phyloP scores from a whole-genome alignment of 306 rosid genomes.

The Fragaria nilgerrensis region DNA sequence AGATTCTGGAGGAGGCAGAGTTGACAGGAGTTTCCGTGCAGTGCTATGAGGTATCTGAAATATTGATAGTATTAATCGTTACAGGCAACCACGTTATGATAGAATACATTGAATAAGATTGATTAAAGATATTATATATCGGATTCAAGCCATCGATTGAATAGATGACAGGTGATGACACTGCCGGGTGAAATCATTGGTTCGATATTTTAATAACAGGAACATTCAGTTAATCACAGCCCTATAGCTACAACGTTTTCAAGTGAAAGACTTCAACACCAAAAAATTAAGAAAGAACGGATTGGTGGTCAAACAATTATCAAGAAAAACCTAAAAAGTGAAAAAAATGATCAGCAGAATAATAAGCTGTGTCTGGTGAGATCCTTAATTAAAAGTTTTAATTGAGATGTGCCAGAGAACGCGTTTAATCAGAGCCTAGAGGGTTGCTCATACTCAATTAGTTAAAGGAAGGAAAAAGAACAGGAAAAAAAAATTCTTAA shows the following conservation, averaged over 20 bases:
- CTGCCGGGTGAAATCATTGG: not conserved
- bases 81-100: not conserved
- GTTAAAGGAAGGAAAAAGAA: not conserved
- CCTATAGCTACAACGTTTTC: not conserved
- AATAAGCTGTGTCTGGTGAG: not conserved
- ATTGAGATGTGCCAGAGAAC: not conserved
- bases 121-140: not conserved
- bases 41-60: conserved; percentile 70
- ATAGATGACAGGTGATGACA: not conserved
- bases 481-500: not conserved
- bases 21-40: conserved; percentile 69
- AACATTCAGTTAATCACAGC: not conserved
- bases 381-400: not conserved
- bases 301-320: not conserved
- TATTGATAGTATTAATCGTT: conserved; percentile 24
- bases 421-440: not conserved
- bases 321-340: not conserved
- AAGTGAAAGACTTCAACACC: not conserved
- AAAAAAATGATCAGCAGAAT: not conserved
- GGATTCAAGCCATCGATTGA: not conserved
- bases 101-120: not conserved
- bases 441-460: not conserved
- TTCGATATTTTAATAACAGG: not conserved
- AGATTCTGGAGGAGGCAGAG: conserved; percentile 80
- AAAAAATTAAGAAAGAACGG: not conserved